phyloP scores from a whole-genome alignment of 768 basidiomycete species.

The Cystobasidium onofrii region DNA sequence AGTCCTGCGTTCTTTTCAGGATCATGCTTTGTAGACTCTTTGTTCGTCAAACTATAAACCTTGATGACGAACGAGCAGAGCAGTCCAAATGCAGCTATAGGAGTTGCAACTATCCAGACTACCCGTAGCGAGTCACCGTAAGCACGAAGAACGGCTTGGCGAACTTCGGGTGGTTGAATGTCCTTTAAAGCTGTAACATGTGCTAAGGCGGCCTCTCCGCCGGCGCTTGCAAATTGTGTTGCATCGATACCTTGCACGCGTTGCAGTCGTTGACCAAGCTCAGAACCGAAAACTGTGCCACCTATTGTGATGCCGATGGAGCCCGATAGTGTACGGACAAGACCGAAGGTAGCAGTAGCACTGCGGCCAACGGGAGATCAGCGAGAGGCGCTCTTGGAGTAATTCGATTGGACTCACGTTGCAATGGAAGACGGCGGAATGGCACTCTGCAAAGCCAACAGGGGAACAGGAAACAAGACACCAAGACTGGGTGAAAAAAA shows the following conservation, averaged over 20 bases:
- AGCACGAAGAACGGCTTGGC: slow-evolving; percentile 47
- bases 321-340: slow-evolving; percentile 46
- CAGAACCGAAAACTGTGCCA: slow-evolving; percentile 40
- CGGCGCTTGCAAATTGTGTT: slow-evolving; percentile 50
- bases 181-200: not conserved
- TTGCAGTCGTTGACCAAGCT: slow-evolving; percentile 47
- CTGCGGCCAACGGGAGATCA: not conserved
- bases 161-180: slow-evolving; percentile 41
- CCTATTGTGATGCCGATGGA: slow-evolving; percentile 43
- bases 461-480: slow-evolving; percentile 6
- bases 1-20: not conserved
- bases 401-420: not conserved
- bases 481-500: not conserved
- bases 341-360: slow-evolving; percentile 61
- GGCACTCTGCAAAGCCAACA: slow-evolving; percentile 58
- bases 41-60: slow-evolving; percentile 22
- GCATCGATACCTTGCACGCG: slow-evolving; percentile 49
- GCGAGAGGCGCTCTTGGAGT: not conserved
- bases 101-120: slow-evolving; percentile 46
- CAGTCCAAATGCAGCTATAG: slow-evolving; percentile 23
- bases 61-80: slow-evolving; percentile 12
- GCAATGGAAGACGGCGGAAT: slow-evolving; percentile 86
- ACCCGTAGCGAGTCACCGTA: slow-evolving; percentile 31
- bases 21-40: not conserved
- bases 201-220: slow-evolving; percentile 13